Evolutionary conservation across 805 yeast genomes (phyloP), one percentile per base, ranked within the genome.

Genomic region (Teunomyces cretensis): DNA sequence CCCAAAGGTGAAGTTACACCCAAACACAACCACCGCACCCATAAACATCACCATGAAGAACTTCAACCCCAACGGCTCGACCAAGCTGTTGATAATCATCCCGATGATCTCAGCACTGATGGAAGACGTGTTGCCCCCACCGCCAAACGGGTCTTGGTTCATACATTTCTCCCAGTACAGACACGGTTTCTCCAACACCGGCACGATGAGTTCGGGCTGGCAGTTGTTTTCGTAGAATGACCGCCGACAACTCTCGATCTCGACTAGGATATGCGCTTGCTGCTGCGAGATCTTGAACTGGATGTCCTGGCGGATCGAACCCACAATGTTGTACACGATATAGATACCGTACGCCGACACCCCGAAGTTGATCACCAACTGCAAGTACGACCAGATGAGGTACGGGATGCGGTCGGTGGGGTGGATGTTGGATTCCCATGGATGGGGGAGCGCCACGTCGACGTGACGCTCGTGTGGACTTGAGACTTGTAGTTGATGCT

Each of bases 61-160:
- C 57, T 84, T 82, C 49, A 75, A 64, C 2, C 88, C 83, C 36
- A 86, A 72, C 0, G 89, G 90, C 51, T 85, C 88, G 14, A 85
- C 70, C 44, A 86, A 68, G 0, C 84, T 77, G 53, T 84, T 83
- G 9, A 84, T 52, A 12, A 85, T 67, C 40, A 78, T 64, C 0
- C 90, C 91, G 2, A 86, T 53, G 0, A 84, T 76, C 44, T 79
- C 81, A 1, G 88, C 87, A 47, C 81, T 76, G 9, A 84, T 67
- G 36, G 75, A 71, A 1, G 88, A 73, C 31, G 56, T 58, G 52
- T 81, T 75, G 3, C 83, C 80, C 1, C 74, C 68, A 44, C 61
- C 50, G 55, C 72, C 59, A 54, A 67, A 53, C 3, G 81, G 79
- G 44, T 82, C 79, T 53, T 80, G 78, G 40, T 71, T 71, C 86